Percentiles rank a stretch among this genome's conserved stretches.
Evolutionary conservation across 176 grass and related monocot genomes (phyloP).

Genomic region (Cymbopogon citratus): DNA sequence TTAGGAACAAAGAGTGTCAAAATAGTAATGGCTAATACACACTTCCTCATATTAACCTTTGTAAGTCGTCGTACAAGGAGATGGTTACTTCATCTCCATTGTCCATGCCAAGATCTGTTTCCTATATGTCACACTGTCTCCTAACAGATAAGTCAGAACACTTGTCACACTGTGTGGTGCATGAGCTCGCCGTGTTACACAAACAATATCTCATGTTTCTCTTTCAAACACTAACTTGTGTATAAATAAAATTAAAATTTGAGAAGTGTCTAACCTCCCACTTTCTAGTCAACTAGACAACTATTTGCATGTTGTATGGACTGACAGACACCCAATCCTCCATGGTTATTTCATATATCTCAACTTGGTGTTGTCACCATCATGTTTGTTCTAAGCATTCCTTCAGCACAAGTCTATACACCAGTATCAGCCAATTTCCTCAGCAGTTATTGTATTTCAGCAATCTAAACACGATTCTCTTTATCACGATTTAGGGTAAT

Average conservation of each 20-base stretch:
- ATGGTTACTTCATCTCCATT: conserved; percentile 3
- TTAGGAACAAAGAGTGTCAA: background rate
- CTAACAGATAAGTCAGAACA: background rate
- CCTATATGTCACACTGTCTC: background rate
- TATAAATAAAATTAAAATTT: background rate
- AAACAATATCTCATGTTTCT: background rate
- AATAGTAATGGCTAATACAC: background rate
- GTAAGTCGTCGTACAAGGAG: background rate
- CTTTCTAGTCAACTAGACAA: background rate
- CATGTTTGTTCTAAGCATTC: background rate
- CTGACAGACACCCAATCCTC: background rate
- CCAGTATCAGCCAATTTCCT: background rate
- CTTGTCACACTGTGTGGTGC: background rate
- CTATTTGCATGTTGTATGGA: background rate
- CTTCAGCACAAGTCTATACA: background rate
- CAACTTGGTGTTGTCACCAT: background rate
- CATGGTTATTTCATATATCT: background rate
- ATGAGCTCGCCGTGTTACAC: background rate
- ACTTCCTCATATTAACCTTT: background rate
- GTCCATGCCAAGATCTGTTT: background rate
- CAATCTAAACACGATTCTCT: background rate
- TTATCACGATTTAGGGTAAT: background rate
- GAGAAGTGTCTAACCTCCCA: background rate
- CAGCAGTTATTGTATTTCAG: background rate
- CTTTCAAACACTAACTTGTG: background rate